These are phyloP conservation scores for Rhododendron vialii DNA, from an alignment of 148 eudicot genomes.

Conservation along the genomic window DNA sequence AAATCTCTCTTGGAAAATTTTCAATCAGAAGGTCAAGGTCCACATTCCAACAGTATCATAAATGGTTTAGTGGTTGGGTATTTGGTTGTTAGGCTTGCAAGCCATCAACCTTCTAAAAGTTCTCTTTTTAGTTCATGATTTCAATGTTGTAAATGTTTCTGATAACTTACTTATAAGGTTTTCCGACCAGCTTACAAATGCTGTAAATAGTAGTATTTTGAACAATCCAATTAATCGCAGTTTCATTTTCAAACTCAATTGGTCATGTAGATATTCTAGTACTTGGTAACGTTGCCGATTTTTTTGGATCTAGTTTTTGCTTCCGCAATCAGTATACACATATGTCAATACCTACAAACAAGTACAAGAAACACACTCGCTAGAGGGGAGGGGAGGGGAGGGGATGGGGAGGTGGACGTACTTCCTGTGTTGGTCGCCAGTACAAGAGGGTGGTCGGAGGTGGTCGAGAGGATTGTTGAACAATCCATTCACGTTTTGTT, in stretches of 20 bases:
- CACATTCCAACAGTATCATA: slow-evolving; percentile 11
- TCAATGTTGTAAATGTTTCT: not conserved
- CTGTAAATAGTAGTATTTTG: too few relatives aligned
- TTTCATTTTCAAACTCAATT: not conserved
- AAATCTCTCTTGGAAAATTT: slow-evolving; percentile 12
- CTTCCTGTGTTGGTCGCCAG: not conserved
- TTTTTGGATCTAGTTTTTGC: too few relatives aligned
- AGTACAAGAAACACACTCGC: not conserved
- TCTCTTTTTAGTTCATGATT: not conserved
- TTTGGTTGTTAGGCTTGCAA: not conserved
- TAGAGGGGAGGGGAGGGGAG: not conserved
- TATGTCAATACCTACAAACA: too few relatives aligned
- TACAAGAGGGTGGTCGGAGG: not conserved
- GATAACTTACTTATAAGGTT: not conserved
- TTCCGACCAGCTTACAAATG: not conserved
- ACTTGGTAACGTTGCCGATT: too few relatives aligned
- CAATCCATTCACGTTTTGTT: too few relatives aligned
- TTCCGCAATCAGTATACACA: too few relatives aligned
- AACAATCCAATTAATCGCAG: not conserved
- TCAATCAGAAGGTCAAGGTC: slow-evolving; percentile 14
- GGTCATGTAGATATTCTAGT: not conserved
- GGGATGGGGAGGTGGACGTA: not conserved
- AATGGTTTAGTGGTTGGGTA: not conserved
- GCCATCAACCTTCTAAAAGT: not conserved
- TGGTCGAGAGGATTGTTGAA: not conserved